Percentiles rank a stretch among this genome's conserved stretches.
Conservation (phyloP, 805 yeast genomes). For the Ogataea parapolymorpha region DNA sequence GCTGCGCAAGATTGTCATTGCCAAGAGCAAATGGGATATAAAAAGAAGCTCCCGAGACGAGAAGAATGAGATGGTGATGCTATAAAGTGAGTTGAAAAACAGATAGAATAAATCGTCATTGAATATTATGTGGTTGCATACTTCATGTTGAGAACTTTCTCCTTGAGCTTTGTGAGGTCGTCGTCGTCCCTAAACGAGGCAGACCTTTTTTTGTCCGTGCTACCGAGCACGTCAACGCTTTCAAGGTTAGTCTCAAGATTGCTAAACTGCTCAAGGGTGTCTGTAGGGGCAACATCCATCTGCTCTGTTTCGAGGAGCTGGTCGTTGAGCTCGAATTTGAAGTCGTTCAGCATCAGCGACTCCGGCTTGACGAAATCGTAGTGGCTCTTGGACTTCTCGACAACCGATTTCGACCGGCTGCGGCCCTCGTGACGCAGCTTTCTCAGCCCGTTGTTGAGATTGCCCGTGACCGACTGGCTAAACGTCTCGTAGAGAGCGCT, state of each 20-base stretch:
- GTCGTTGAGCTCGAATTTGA: constrained; percentile 23
- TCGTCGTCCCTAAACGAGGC: constrained; percentile 29
- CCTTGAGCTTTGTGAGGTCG: constrained; percentile 29
- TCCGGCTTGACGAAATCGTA: constrained; percentile 16
- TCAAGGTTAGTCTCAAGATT: neutral
- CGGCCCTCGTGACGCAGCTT: constrained; percentile 21
- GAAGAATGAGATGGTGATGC: constrained; percentile 21
- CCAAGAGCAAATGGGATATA: constrained; percentile 32
- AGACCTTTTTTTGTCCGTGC: constrained; percentile 11
- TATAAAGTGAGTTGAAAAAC: neutral
- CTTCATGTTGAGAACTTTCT: constrained; percentile 30
- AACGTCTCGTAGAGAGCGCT: constrained; percentile 27
- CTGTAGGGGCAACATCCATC: neutral
- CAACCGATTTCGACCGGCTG: constrained; percentile 15
- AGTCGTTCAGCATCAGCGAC: constrained; percentile 13
- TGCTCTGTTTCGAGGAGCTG: constrained; percentile 2
- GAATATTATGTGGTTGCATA: constrained; percentile 17
- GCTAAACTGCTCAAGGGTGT: neutral
- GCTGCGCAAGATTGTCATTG: constrained; percentile 32
- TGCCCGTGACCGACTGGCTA: constrained; percentile 25
- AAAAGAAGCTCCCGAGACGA: constrained; percentile 17
- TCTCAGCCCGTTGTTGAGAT: constrained; percentile 26
- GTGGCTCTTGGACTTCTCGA: constrained; percentile 15
- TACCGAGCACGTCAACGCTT: constrained; percentile 10
- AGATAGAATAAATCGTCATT: neutral